Conservation (phyloP, 2,329 filamentous ascomycete species). For the Diaporthe nobilis region DNA sequence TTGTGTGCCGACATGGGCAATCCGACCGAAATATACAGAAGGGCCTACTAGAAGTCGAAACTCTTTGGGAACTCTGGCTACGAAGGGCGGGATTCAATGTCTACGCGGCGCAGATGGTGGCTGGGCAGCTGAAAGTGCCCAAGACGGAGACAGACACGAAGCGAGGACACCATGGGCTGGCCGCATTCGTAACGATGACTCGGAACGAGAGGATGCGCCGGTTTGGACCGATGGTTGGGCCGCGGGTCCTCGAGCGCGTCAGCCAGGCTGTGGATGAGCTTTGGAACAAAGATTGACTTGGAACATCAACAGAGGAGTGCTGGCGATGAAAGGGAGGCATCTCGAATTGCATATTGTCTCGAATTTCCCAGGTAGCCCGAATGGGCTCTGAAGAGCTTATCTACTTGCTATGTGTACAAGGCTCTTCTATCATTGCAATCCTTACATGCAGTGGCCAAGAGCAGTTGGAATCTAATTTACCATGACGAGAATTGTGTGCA, state of each 20-base stretch:
- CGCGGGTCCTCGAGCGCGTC: conserved; percentile 65
- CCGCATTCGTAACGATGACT: conserved; percentile 71
- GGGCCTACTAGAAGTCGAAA: conserved; percentile 69
- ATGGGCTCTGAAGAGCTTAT: not conserved
- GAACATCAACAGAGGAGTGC: conserved; percentile 63
- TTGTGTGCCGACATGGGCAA: conserved; percentile 62
- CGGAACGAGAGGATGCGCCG: conserved; percentile 60
- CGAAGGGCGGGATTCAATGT: conserved; percentile 77
- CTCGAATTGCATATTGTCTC: not conserved
- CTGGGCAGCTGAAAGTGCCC: conserved; percentile 61
- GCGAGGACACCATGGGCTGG: conserved; percentile 58
- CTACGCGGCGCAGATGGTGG: conserved; percentile 77
- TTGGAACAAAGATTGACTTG: conserved; percentile 61
- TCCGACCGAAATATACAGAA: conserved; percentile 46
- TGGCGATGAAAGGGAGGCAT: not conserved
- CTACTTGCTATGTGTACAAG: conserved; percentile 1
- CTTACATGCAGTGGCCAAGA: not conserved
- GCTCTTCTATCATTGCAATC: not conserved
- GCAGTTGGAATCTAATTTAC: not conserved
- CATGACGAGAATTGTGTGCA: not conserved
- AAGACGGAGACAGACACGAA: conserved; percentile 39
- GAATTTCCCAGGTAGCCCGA: not conserved
- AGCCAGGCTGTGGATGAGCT: conserved; percentile 64
- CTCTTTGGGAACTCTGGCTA: conserved; percentile 77
- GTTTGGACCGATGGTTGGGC: conserved; percentile 70